Conservation (phyloP, 2,329 filamentous ascomycete genomes). For the Cephalotrichum gorgonifer region DNA sequence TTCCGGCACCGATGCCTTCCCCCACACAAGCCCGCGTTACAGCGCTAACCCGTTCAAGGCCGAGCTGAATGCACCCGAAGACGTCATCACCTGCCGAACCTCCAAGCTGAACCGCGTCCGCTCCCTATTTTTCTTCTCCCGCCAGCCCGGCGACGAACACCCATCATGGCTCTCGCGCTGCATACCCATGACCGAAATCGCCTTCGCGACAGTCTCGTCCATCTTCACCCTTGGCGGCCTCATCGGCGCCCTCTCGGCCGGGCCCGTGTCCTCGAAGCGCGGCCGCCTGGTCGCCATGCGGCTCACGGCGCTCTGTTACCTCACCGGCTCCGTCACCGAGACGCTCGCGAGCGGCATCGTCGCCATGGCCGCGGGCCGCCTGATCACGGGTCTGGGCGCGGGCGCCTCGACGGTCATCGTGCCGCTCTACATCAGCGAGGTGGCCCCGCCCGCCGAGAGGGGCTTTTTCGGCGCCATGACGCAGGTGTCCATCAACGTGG, state of each 20-base stretch:
- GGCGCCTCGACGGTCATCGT: conserved; percentile 88
- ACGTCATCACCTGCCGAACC: conserved; percentile 79
- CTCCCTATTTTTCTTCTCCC: conserved; percentile 17
- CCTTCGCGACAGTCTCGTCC: conserved; percentile 80
- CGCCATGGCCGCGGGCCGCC: conserved; percentile 60
- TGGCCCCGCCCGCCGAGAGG: conserved; percentile 63
- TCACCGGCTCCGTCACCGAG: conserved; percentile 66
- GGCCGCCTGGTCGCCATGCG: conserved; percentile 72
- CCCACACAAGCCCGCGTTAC: conserved; percentile 6
- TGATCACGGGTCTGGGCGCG: conserved; percentile 74
- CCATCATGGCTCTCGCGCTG: conserved; percentile 54
- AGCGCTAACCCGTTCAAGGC: conserved; percentile 43
- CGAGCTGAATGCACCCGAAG: conserved; percentile 90
- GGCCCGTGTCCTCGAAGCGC: conserved; percentile 65
- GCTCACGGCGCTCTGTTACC: conserved; percentile 65
- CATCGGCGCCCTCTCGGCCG: conserved; percentile 68
- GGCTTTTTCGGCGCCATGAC: conserved; percentile 80
- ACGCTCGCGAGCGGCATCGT: conserved; percentile 58
- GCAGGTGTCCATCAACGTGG: conserved; percentile 87
- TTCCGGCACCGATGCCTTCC: conserved; percentile 1
- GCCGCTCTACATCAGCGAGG: conserved; percentile 88
- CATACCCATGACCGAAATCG: conserved; percentile 73
- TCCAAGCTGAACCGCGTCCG: conserved; percentile 25
- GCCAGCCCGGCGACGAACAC: conserved; percentile 12
- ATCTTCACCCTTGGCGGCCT: conserved; percentile 88